Evolutionary conservation across 345 rosid genomes (phyloP).

Genomic region (Lepidium didymum): DNA sequence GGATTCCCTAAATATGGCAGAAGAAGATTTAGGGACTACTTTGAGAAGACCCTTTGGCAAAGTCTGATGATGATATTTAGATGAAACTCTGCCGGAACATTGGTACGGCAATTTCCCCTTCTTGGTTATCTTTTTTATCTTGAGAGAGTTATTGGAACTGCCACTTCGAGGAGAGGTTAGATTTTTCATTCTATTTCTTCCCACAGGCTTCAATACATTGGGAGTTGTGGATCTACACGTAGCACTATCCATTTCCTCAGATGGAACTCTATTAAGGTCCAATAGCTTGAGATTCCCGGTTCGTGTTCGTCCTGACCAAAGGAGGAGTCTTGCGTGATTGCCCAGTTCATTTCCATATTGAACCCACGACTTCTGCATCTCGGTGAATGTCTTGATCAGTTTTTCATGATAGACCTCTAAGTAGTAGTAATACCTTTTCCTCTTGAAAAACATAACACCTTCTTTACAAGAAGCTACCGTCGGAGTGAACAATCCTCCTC

Average conservation of each 20-base stretch:
- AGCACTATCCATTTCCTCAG: conserved; percentile 15
- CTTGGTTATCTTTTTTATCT: conserved; percentile 35
- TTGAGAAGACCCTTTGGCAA: conserved; percentile 56
- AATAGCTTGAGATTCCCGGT: conserved; percentile 30
- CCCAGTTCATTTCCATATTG: conserved; percentile 27
- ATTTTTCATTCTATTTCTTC: conserved; percentile 20
- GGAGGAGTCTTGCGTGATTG: conserved; percentile 32
- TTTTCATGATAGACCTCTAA: conserved; percentile 47
- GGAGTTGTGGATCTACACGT: conserved; percentile 12
- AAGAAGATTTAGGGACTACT: conserved; percentile 40
- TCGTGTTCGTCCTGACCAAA: conserved; percentile 44
- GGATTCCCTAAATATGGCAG: conserved; percentile 24
- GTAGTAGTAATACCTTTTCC: conserved; percentile 40
- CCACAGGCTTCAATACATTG: conserved; percentile 23
- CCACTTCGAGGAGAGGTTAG: conserved; percentile 20
- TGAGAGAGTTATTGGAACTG: conserved; percentile 35
- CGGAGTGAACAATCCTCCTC: conserved; percentile 54
- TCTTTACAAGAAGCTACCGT: conserved; percentile 40
- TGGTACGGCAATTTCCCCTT: conserved; percentile 24
- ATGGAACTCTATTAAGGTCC: conserved; percentile 54
- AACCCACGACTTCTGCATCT: conserved; percentile 44
- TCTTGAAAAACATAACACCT: conserved; percentile 34
- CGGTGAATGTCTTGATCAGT: conserved; percentile 34
- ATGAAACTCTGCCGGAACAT: conserved; percentile 20
- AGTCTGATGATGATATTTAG: conserved; percentile 27